Evolutionary conservation across 129 eudicot genomes (phyloP).

Genomic region (Chrysanthemum makinoi): DNA sequence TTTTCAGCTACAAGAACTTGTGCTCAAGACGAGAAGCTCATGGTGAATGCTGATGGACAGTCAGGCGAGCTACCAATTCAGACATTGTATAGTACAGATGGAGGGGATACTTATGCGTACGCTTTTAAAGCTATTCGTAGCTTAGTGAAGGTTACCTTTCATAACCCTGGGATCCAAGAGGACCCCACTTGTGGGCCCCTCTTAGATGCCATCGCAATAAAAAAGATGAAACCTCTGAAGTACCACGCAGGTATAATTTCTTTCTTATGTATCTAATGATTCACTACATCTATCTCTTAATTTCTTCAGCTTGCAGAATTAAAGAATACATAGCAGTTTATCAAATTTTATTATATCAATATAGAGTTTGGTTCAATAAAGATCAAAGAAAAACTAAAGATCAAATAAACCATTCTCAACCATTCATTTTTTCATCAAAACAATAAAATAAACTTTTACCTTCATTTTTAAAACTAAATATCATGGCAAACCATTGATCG

Average conservation of each 20-base stretch:
- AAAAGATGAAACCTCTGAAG: conserved; percentile 37
- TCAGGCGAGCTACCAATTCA: conserved; percentile 49
- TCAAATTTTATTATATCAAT: no score
- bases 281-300: no score
- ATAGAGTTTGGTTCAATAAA: no score
- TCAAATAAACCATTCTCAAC: no score
- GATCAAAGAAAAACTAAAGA: no score
- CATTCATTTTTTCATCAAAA: no score
- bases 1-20: conserved; percentile 61
- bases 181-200: conserved; percentile 78
- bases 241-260: conserved; percentile 36
- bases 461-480: no score
- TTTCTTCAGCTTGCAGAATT: no score
- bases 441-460: no score
- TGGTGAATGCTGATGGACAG: conserved; percentile 33
- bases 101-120: conserved; percentile 63
- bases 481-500: no score
- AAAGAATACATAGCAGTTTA: no score
- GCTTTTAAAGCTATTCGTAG: conserved; percentile 38
- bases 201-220: conserved; percentile 67
- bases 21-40: conserved; percentile 52
- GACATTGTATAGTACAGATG: conserved; percentile 52
- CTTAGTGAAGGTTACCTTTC: conserved; percentile 48
- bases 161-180: conserved; percentile 64
- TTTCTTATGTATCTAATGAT: no score